These are phyloP conservation scores for Cladophialophora carrionii DNA, from an alignment of 2,329 filamentous ascomycete genomes.

Conservation along the genomic window DNA sequence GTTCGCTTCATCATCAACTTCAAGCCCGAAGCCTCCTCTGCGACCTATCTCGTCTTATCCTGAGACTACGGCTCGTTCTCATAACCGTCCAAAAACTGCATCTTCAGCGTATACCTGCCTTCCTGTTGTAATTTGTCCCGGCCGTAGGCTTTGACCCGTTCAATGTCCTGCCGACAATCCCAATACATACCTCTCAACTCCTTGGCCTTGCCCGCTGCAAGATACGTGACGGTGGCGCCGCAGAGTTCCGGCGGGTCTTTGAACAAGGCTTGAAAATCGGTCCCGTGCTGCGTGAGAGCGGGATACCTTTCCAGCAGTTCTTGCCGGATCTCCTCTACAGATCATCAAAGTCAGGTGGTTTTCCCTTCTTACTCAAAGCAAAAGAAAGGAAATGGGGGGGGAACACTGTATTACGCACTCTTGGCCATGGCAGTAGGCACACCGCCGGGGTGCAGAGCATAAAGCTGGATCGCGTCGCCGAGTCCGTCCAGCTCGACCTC, in stretches of 20 bases:
- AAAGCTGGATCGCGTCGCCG: slow-evolving; percentile 22
- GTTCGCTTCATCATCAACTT: no score
- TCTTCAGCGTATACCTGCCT: slow-evolving; percentile 20
- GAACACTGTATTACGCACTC: slow-evolving; percentile 12
- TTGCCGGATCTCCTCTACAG: slow-evolving; percentile 15
- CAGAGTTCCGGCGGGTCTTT: slow-evolving; percentile 31
- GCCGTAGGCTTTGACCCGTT: slow-evolving; percentile 20
- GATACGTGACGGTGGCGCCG: slow-evolving; percentile 28
- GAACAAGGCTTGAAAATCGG: slow-evolving; percentile 26
- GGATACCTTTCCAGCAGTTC: slow-evolving; percentile 25
- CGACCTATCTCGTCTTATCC: background rate
- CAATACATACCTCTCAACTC: slow-evolving; percentile 29
- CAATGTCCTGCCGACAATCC: slow-evolving; percentile 32
- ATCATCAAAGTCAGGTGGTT: background rate
- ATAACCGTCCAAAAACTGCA: slow-evolving; percentile 30
- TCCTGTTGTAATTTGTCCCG: slow-evolving; percentile 23
- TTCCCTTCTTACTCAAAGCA: no score
- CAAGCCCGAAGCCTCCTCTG: background rate
- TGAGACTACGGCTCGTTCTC: slow-evolving; percentile 29
- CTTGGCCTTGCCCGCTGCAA: slow-evolving; percentile 27
- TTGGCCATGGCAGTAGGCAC: slow-evolving; percentile 25
- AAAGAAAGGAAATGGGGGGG: background rate
- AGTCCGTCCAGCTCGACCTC: slow-evolving; percentile 30
- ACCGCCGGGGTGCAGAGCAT: slow-evolving; percentile 28
- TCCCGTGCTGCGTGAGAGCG: slow-evolving; percentile 7